These are phyloP conservation scores for Chrysanthemum makinoi DNA, from an alignment of 129 eudicot species.

Conservation along the genomic window DNA sequence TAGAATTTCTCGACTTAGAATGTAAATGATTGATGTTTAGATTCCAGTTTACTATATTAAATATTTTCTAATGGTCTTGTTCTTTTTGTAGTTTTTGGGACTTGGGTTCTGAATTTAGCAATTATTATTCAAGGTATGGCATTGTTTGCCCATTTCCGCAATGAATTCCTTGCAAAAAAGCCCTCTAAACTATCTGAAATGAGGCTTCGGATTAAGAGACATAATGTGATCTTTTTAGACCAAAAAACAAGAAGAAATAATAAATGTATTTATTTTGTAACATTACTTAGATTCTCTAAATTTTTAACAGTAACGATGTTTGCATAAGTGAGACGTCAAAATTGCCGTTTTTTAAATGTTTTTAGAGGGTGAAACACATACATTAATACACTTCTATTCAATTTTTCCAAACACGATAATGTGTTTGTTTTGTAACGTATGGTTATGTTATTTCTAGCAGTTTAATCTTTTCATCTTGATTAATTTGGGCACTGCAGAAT, in stretches of 20 bases:
- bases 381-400: too few species aligned
- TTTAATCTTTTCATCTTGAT: slow-evolving; percentile 44
- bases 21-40: slow-evolving; percentile 14
- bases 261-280: too few species aligned
- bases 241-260: too few species aligned
- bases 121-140: slow-evolving; percentile 26
- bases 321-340: too few species aligned
- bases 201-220: neutral
- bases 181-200: neutral
- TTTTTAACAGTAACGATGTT: too few species aligned
- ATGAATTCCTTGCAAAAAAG: neutral
- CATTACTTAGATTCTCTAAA: too few species aligned
- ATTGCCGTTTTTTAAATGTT: neutral
- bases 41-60: slow-evolving; percentile 7
- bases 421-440: slow-evolving; percentile 21
- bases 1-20: slow-evolving; percentile 11
- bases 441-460: slow-evolving; percentile 42
- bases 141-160: neutral
- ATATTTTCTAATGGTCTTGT: slow-evolving; percentile 18
- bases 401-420: slow-evolving; percentile 8
- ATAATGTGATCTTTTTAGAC: neutral
- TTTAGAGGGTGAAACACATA: neutral
- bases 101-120: slow-evolving; percentile 12
- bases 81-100: slow-evolving; percentile 28
- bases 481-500: slow-evolving; percentile 77